These are phyloP conservation scores for Cantharellus cinnabarinus DNA, from an alignment of 768 basidiomycete species.

Conservation along the genomic window DNA sequence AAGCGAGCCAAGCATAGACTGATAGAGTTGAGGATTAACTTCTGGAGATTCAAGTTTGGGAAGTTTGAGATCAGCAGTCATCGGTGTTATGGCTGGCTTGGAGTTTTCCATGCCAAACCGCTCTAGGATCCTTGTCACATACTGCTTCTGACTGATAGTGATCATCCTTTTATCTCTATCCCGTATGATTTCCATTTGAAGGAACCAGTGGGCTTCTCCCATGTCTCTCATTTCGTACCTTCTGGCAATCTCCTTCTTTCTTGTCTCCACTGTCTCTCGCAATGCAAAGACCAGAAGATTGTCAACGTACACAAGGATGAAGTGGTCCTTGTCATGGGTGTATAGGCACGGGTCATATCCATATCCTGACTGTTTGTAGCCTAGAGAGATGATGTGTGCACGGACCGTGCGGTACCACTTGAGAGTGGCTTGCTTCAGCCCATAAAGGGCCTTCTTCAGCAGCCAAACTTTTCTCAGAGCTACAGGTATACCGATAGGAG, in stretches of 20 bases:
- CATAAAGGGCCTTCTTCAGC: not conserved
- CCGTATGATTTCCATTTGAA: not conserved
- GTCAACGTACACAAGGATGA: constrained; percentile 1
- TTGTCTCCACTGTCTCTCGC: not conserved
- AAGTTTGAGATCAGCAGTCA: too few relatives aligned
- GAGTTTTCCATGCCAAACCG: too few relatives aligned
- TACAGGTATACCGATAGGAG: constrained; percentile 10
- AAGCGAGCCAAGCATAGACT: too few relatives aligned
- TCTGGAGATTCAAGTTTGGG: too few relatives aligned
- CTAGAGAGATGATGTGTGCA: not conserved
- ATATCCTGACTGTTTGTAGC: not conserved
- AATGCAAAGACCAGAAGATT: not conserved
- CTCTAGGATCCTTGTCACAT: too few relatives aligned
- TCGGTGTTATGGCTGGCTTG: too few relatives aligned
- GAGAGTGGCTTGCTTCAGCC: constrained; percentile 19
- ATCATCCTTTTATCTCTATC: not conserved
- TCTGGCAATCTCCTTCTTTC: not conserved
- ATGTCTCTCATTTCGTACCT: constrained; percentile 1
- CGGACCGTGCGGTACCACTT: constrained; percentile 17
- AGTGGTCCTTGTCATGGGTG: not conserved
- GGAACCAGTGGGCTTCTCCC: not conserved
- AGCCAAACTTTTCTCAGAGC: constrained; percentile 12
- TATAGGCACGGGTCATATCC: not conserved
- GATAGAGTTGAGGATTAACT: too few relatives aligned
- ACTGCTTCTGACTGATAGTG: not conserved